Evolutionary conservation across 139 green algal species (phyloP).

Genomic region (Trebouxia sp.): DNA sequence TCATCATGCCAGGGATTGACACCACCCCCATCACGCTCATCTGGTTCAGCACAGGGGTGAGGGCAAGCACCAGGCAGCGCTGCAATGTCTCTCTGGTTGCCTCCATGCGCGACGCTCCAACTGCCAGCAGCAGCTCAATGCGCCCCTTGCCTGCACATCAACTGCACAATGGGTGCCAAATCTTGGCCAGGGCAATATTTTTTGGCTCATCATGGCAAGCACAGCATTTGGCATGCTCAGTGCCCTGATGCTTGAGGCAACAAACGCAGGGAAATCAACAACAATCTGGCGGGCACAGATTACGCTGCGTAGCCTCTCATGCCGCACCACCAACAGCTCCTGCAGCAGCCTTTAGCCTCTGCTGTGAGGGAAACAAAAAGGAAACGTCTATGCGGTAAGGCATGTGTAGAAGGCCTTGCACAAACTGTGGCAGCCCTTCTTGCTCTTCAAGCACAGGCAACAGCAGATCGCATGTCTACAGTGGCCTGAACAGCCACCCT

Average conservation of each 20-base stretch:
- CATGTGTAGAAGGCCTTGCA: no score
- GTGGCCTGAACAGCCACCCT: no score
- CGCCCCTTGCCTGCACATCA: constrained; percentile 46
- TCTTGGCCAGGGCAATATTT: background rate
- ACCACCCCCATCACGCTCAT: constrained; percentile 53
- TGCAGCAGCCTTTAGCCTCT: no score
- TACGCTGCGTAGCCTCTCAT: no score
- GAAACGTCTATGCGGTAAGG: no score
- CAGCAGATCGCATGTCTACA: no score
- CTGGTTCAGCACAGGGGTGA: constrained; percentile 83
- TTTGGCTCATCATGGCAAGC: background rate
- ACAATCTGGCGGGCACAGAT: no score
- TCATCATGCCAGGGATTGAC: constrained; percentile 74
- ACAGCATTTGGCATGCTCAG: background rate
- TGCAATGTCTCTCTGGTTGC: constrained; percentile 56
- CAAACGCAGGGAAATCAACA: background rate
- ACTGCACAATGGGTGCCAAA: background rate
- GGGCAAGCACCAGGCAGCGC: constrained; percentile 52
- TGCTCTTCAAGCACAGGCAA: no score
- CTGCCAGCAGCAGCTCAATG: constrained; percentile 71
- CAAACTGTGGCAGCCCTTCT: no score
- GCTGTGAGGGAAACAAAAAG: no score
- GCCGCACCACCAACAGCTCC: no score
- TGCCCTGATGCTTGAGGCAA: background rate
- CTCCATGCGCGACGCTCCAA: constrained; percentile 79